Evolutionary conservation across 2,329 filamentous ascomycete species (phyloP), one percentile per base, ranked within the genome.

Genomic region (Colletotrichum endophyticum): DNA sequence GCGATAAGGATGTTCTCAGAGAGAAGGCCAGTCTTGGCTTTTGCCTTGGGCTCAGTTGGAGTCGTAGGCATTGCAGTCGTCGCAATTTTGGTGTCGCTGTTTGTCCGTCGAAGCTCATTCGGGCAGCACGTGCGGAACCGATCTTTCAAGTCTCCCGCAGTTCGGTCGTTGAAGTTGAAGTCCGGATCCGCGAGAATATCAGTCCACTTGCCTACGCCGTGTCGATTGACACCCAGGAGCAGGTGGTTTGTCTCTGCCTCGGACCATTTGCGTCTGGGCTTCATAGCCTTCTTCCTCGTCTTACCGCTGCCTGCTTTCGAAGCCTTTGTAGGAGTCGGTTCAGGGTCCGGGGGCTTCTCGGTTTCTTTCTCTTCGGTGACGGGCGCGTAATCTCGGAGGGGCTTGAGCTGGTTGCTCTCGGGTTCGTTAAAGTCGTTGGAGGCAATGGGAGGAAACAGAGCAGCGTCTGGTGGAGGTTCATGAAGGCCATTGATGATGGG

Each of bases 61-160:
- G 68, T 72, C 6, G 78, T 69, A 25, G 77, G 66, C 22, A 67
- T 44, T 4, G 70, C 8, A 72, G 49, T 27, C 72, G 79, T 64
- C 28, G 70, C 25, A 11, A 77, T 81, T 75, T 79, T 80, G 53
- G 75, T 81, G 68, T 80, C 69, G 68, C 83, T 84, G 77, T 83
- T 86, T 13, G 85, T 86, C 28, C 84, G 84, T 64, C 90, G 88
- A 49, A 93, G 86, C 81, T 93, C 92, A 39, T 89, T 88, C 0
- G 92, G 92, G 77, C 92, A 93, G 80, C 92, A 93, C 5, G 92
- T 94, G 66, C 92, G 88, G 80, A 93, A 94, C 15, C 92, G 87
- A 81, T 94, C 92, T 81, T 94, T 94, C 67, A 94, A 82, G 80
- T 94, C 92, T 11, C 91, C 91, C 6, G 91, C 91, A 3, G 89